Percentiles rank a stretch among this genome's conserved stretches.
phyloP scores from a whole-genome alignment of 2,329 filamentous ascomycete genomes.

The Tolypocladium sp. region DNA sequence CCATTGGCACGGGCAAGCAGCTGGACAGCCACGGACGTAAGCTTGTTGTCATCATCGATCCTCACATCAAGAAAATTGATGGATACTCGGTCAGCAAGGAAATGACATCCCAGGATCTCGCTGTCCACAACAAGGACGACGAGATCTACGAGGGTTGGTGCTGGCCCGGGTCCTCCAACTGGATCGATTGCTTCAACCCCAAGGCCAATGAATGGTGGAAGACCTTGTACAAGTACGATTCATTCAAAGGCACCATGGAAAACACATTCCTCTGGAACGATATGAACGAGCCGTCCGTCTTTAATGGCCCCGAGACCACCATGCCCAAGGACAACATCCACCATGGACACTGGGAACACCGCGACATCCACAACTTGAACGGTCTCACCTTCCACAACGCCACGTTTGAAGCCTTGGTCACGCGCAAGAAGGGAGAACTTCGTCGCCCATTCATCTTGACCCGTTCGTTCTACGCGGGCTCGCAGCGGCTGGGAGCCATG shows the following conservation, averaged over 20 bases:
- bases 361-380: conserved; percentile 92
- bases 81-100: conserved; percentile 71
- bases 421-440: conserved; percentile 77
- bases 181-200: conserved; percentile 96
- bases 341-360: conserved; percentile 86
- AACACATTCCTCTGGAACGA: conserved; percentile 98
- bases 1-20: conserved; percentile 79
- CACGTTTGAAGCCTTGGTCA: conserved; percentile 74
- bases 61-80: conserved; percentile 89
- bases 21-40: conserved; percentile 80
- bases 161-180: conserved; percentile 95
- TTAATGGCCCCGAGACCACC: conserved; percentile 95
- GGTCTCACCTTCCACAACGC: conserved; percentile 94
- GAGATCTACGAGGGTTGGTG: conserved; percentile 94
- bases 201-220: conserved; percentile 88
- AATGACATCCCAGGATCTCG: conserved; percentile 74
- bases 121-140: conserved; percentile 81
- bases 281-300: conserved; percentile 99
- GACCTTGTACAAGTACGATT: conserved; percentile 75
- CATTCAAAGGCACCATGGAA: conserved; percentile 74
- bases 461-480: conserved; percentile 83
- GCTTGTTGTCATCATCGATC: conserved; percentile 89
- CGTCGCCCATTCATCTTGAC: conserved; percentile 88
- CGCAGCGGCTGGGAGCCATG: conserved; percentile 86
- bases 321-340: conserved; percentile 99